phyloP scores from a whole-genome alignment of 257 asterid genomes.

The Voacanga thouarsii region DNA sequence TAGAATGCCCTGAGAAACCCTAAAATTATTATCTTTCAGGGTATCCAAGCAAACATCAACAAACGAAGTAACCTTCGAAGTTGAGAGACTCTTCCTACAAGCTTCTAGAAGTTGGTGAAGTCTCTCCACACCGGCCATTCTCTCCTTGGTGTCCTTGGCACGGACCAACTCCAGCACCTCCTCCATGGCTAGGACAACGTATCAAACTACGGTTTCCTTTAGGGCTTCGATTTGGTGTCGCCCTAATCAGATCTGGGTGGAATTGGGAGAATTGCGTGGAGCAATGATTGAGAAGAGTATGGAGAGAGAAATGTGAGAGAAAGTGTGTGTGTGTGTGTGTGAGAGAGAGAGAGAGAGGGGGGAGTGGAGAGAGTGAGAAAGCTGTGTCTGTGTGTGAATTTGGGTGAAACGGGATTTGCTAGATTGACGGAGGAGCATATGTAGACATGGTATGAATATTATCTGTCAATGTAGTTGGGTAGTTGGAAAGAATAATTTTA shows the following conservation, averaged over 20 bases:
- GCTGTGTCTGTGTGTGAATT: constrained; percentile 17
- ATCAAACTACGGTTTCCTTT: constrained; percentile 16
- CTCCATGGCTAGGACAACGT: constrained; percentile 54
- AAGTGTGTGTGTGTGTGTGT: not conserved
- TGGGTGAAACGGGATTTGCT: constrained; percentile 31
- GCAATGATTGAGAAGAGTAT: constrained; percentile 5
- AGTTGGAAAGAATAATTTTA: constrained; percentile 12
- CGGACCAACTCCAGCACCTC: constrained; percentile 93
- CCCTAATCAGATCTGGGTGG: constrained; percentile 33
- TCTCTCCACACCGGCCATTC: constrained; percentile 98
- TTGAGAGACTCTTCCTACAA: constrained; percentile 61
- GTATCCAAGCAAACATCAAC: constrained; percentile 93
- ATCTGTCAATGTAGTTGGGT: constrained; percentile 21
- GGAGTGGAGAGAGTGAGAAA: constrained; percentile 25
- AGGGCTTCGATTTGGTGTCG: constrained; percentile 55
- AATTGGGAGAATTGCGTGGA: constrained; percentile 6
- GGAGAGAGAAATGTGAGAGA: constrained; percentile 25
- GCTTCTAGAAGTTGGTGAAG: constrained; percentile 93
- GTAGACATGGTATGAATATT: constrained; percentile 7
- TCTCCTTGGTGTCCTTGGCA: constrained; percentile 97
- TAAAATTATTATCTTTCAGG: constrained; percentile 89
- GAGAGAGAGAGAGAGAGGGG: constrained; percentile 14
- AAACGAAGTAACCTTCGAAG: constrained; percentile 82
- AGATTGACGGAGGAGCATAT: constrained; percentile 35
- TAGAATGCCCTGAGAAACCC: constrained; percentile 90